Evolutionary conservation across 2,329 filamentous ascomycete genomes (phyloP).

Genomic region (Albifimbria verrucaria): DNA sequence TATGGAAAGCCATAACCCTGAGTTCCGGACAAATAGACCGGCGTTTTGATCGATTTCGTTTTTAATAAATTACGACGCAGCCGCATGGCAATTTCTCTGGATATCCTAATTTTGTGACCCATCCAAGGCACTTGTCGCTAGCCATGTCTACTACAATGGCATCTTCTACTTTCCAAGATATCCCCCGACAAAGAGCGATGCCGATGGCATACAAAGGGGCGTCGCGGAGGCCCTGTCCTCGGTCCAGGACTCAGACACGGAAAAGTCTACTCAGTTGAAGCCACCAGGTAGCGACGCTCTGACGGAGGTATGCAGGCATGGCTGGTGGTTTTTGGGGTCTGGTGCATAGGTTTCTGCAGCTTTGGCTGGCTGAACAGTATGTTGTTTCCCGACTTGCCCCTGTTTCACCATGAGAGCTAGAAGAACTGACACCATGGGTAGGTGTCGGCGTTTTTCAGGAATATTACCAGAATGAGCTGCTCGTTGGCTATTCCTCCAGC

Average conservation of each 20-base stretch:
- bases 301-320: conserved; percentile 30
- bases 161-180: too few species aligned
- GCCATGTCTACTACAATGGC: too few species aligned
- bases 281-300: not conserved
- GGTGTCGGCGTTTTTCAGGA: conserved; percentile 53
- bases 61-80: too few species aligned
- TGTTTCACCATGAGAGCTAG: too few species aligned
- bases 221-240: not conserved
- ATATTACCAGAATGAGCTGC: conserved; percentile 50
- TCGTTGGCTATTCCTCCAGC: conserved; percentile 46
- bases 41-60: too few species aligned
- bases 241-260: not conserved
- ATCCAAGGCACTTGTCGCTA: too few species aligned
- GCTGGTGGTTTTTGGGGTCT: conserved; percentile 36
- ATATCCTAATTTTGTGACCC: too few species aligned
- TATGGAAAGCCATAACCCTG: too few species aligned
- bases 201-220: not conserved
- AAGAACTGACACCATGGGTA: too few species aligned
- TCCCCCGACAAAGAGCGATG: not conserved
- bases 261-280: not conserved
- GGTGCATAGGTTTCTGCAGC: conserved; percentile 38
- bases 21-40: too few species aligned
- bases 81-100: too few species aligned
- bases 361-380: conserved; percentile 46
- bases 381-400: too few species aligned